Evolutionary conservation across 108 stramenopile species (phyloP).

Genomic region (Cyclotella baltica): DNA sequence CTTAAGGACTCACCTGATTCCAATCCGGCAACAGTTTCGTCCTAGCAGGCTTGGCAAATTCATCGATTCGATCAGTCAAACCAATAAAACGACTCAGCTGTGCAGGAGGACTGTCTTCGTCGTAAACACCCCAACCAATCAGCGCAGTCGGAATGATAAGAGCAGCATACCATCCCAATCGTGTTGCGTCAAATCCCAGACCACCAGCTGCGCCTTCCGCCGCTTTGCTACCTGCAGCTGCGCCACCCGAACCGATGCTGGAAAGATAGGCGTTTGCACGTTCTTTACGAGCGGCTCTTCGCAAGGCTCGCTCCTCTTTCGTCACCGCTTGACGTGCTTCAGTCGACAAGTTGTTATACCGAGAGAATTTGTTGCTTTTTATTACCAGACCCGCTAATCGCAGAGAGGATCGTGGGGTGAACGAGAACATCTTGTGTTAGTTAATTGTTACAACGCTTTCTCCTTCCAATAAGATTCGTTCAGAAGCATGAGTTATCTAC

Average conservation of each 20-base stretch:
- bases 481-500: too few relatives aligned
- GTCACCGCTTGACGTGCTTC: constrained; percentile 56
- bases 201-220: constrained; percentile 4
- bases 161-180: constrained; percentile 74
- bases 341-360: background rate
- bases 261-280: constrained; percentile 59
- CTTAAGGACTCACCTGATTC: constrained; percentile 55
- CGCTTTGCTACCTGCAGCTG: constrained; percentile 24
- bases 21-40: constrained; percentile 96
- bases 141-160: constrained; percentile 71
- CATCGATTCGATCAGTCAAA: constrained; percentile 62
- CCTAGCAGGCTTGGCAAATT: constrained; percentile 84
- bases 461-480: too few relatives aligned
- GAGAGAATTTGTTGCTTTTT: constrained; percentile 5
- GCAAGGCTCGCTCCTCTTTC: constrained; percentile 63
- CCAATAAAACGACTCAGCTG: constrained; percentile 72
- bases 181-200: constrained; percentile 40
- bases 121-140: constrained; percentile 78
- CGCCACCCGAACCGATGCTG: constrained; percentile 36
- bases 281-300: constrained; percentile 78
- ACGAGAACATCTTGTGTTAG: background rate
- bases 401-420: constrained; percentile 12
- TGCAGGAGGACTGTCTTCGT: constrained; percentile 81
- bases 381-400: constrained; percentile 21
- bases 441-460: background rate